Evolutionary conservation across 2,329 filamentous ascomycete species (phyloP).

Genomic region (Sporothrix phasma): DNA sequence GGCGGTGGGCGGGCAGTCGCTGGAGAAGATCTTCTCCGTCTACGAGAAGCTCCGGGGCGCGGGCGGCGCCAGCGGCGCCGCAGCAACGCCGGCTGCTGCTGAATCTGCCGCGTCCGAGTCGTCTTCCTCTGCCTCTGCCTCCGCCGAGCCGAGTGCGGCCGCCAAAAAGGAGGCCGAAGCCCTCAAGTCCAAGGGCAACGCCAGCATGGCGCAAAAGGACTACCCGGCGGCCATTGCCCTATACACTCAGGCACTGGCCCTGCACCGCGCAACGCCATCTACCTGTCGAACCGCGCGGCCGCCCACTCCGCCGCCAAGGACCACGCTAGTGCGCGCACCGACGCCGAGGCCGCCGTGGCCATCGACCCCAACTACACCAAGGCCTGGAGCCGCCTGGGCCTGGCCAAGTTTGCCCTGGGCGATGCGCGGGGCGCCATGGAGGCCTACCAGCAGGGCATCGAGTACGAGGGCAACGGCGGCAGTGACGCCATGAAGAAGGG

Average conservation of each 20-base stretch:
- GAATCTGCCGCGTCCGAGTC: conserved; percentile 29
- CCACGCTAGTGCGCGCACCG: conserved; percentile 72
- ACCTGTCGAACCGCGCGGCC: conserved; percentile 93
- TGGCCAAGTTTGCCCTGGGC: conserved; percentile 83
- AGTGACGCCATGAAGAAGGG: conserved; percentile 97
- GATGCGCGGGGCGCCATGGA: conserved; percentile 90
- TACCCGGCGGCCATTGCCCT: conserved; percentile 71
- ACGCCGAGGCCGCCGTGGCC: conserved; percentile 82
- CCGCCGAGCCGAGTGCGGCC: conserved; percentile 24
- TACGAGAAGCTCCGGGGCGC: conserved; percentile 77
- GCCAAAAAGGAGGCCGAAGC: conserved; percentile 74
- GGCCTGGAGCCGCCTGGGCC: conserved; percentile 87
- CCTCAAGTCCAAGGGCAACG: conserved; percentile 85
- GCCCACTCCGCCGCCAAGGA: conserved; percentile 78
- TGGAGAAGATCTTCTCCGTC: conserved; percentile 84
- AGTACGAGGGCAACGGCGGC: conserved; percentile 85
- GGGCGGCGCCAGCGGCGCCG: conserved; percentile 27
- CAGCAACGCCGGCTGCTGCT: conserved; percentile 29
- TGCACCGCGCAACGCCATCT: conserved; percentile 87
- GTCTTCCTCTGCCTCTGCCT: conserved; percentile 28
- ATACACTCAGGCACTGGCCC: conserved; percentile 76
- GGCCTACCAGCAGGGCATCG: conserved; percentile 85
- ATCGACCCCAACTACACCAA: conserved; percentile 93
- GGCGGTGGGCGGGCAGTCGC: conserved; percentile 76
- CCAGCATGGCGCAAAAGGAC: conserved; percentile 90